A percentile compares a stretch with the other conserved stretches of the same genome.
Conservation (phyloP, 1,284 basidiomycete species). For the Pseudomicrostroma phylloplanum region DNA sequence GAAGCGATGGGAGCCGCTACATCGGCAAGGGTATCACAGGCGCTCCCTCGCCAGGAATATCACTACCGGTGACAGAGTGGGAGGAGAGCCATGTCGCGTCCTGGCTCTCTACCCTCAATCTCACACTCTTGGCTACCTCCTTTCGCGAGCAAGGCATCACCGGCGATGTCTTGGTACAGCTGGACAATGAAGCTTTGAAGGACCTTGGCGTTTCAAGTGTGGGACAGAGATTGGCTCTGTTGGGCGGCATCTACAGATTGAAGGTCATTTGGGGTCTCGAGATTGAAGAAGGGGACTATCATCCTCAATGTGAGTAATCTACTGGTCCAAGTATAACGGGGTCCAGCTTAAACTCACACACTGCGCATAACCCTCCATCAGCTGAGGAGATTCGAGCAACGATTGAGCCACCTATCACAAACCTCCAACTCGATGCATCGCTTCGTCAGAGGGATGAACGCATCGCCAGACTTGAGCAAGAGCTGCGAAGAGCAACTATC, state of each 20-base stretch:
- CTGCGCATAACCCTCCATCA: slow-evolving; percentile 1
- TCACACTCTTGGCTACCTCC: not conserved
- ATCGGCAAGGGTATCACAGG: too few species aligned
- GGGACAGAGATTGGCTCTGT: slow-evolving; percentile 43
- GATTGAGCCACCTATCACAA: not conserved
- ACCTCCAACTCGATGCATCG: slow-evolving; percentile 9
- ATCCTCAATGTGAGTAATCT: slow-evolving; percentile 5
- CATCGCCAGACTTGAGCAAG: slow-evolving; percentile 41
- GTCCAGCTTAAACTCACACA: not conserved
- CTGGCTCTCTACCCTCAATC: slow-evolving; percentile 1
- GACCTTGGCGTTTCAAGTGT: slow-evolving; percentile 44
- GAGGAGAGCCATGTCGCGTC: not conserved
- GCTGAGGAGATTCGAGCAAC: slow-evolving; percentile 4
- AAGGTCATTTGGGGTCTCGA: slow-evolving; percentile 40
- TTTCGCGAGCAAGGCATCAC: slow-evolving; percentile 39
- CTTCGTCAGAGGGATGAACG: slow-evolving; percentile 35
- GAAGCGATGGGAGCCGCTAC: too few species aligned
- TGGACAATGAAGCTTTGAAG: slow-evolving; percentile 43
- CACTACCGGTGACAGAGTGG: not conserved
- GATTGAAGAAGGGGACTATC: slow-evolving; percentile 44
- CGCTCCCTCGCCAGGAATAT: not conserved
- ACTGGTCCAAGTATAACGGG: not conserved
- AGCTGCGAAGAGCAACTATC: slow-evolving; percentile 35
- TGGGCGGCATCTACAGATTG: slow-evolving; percentile 38
- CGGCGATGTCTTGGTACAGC: slow-evolving; percentile 43